A percentile compares a stretch with the other conserved stretches of the same genome.
phyloP scores from a whole-genome alignment of 257 asterid genomes.

The Voacanga thouarsii region DNA sequence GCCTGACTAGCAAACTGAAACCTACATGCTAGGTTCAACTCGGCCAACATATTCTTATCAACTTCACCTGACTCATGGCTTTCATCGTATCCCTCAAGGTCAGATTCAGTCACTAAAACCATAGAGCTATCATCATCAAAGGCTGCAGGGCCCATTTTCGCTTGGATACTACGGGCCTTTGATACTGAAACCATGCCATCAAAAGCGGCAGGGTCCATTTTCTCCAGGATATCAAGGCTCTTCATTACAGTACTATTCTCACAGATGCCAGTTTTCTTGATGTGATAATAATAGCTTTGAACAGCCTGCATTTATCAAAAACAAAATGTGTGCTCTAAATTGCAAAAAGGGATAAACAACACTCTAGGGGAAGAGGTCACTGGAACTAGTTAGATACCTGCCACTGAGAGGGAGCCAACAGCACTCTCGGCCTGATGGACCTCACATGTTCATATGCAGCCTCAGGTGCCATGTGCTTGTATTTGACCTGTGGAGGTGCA shows the following conservation, averaged over 20 bases:
- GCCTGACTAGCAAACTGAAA: conserved; percentile 77
- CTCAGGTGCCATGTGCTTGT: conserved; percentile 76
- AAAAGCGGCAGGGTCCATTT: conserved; percentile 34
- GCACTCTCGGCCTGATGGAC: conserved; percentile 80
- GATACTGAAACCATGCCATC: conserved; percentile 49
- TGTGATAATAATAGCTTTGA: conserved; percentile 49
- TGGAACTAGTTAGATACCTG: conserved; percentile 39
- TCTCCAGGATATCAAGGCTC: conserved; percentile 22
- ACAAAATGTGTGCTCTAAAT: not conserved
- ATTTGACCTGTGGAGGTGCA: conserved; percentile 49
- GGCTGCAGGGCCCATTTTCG: conserved; percentile 30
- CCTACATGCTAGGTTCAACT: conserved; percentile 52
- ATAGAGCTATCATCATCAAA: conserved; percentile 71
- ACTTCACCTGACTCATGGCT: conserved; percentile 22
- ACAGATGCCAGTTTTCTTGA: conserved; percentile 30
- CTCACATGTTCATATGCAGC: conserved; percentile 66
- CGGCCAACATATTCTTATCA: conserved; percentile 27
- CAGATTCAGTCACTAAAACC: conserved; percentile 69
- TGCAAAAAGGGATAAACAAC: not conserved
- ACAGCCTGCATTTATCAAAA: conserved; percentile 57
- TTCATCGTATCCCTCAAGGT: conserved; percentile 86
- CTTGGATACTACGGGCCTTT: conserved; percentile 22
- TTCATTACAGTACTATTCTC: conserved; percentile 10
- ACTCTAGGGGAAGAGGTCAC: not conserved
- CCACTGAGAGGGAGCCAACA: conserved; percentile 79